Evolutionary conservation across 306 rosid species (phyloP).

Genomic region (Hippophae gyantsensis): DNA sequence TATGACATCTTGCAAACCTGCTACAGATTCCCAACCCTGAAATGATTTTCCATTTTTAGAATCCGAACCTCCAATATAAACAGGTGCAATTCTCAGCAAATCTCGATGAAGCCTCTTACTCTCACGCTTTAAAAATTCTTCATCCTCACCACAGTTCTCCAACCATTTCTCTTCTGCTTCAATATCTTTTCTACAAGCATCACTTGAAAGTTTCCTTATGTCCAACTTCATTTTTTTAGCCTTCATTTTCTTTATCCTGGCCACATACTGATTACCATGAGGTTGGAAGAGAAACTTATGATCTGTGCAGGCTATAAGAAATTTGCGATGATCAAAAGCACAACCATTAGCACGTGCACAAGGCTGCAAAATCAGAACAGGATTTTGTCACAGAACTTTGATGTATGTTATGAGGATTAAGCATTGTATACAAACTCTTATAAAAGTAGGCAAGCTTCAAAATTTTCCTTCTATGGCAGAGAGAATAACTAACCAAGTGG

Average conservation of each 20-base stretch:
- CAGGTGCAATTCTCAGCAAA: slow-evolving; percentile 87
- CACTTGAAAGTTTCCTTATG: slow-evolving; percentile 67
- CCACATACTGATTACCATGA: slow-evolving; percentile 54
- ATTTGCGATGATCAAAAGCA: slow-evolving; percentile 91
- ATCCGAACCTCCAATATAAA: slow-evolving; percentile 81
- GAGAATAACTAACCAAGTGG: slow-evolving; percentile 69
- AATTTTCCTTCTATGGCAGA: slow-evolving; percentile 14
- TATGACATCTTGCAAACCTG: slow-evolving; percentile 96
- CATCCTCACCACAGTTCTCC: slow-evolving; percentile 98
- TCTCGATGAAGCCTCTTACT: slow-evolving; percentile 98
- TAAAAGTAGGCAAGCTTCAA: slow-evolving; percentile 9
- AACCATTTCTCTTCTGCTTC: slow-evolving; percentile 95
- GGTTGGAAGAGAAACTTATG: slow-evolving; percentile 87
- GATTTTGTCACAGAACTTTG: not conserved
- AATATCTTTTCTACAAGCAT: slow-evolving; percentile 69
- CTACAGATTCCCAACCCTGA: slow-evolving; percentile 99
- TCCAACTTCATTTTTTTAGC: slow-evolving; percentile 84
- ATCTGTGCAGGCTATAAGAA: slow-evolving; percentile 98
- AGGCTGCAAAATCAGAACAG: slow-evolving; percentile 47
- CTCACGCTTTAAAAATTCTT: slow-evolving; percentile 96
- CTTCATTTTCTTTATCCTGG: slow-evolving; percentile 63
- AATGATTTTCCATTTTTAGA: slow-evolving; percentile 46
- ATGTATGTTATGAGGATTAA: not conserved
- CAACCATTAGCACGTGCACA: slow-evolving; percentile 96
- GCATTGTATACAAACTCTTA: slow-evolving; percentile 11